Evolutionary conservation across 1,284 basidiomycete genomes (phyloP), one percentile per base, ranked within the genome.

Genomic region (Amylostereum areolatum): DNA sequence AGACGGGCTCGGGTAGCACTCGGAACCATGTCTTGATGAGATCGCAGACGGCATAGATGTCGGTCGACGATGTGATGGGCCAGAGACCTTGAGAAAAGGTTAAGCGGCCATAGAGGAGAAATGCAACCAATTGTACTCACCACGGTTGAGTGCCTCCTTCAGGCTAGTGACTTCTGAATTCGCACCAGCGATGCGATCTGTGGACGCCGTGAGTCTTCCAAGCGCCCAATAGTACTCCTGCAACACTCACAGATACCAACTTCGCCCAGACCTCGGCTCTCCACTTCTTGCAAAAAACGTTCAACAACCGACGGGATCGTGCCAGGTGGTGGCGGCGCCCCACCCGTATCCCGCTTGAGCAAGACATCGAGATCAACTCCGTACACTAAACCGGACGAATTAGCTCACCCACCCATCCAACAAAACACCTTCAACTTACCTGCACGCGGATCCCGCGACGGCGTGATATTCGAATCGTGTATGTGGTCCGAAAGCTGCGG

Each of bases 1-100:
- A 85, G 29, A 91, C 67, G 10, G 87, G 80, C 54, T 88, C 85
- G 6, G 90, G 89, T 28, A 92, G 69, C 11, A 83, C 70, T 41
- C 90, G 80, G 70, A 92, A 85, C 85, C 86, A 92, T 0, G 83
- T 77, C 67, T 92, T 92, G 61, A 92, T 76, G 48, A 88, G 67
- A 59, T 90, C 89, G 55, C 88, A 82, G 28, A 92, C 77, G 35
- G 86, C 85, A 63, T 91, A 84, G 30, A 92, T 82, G 61, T 92
- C 90, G 2, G 80, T 83, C 18, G 64, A 69, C 32, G 66, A 59
- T 29, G 71, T 70, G 55, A 87, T 75, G 2, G 83, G 83, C 60
- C 68, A 76, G 59, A 81, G 77, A 50, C 83, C 81, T 80, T 52
- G 11, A 44, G 33, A 46, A 35, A 33, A 9, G 44, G 36, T 45